Evolutionary conservation across 2,329 filamentous ascomycete genomes (phyloP).

Genomic region (Cytospora paraplurivora): DNA sequence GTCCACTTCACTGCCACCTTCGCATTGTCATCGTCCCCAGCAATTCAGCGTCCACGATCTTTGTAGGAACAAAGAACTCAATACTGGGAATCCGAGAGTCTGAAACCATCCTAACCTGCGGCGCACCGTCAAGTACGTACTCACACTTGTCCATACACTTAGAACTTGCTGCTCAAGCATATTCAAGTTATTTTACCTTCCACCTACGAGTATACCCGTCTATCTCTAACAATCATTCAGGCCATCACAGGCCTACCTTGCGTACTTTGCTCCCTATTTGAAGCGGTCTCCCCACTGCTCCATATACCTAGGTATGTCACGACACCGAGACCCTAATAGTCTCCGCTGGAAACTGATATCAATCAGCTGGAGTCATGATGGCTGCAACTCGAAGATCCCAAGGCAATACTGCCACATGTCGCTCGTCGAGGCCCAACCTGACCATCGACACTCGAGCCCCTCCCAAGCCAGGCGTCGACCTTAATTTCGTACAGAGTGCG

Average conservation of each 20-base stretch:
- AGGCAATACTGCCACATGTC: not conserved
- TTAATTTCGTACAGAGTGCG: slow-evolving; percentile 14
- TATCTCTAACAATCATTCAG: too few species aligned
- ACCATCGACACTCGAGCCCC: slow-evolving; percentile 21
- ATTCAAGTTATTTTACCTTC: too few species aligned
- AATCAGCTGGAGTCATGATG: slow-evolving; percentile 7
- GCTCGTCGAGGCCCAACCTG: slow-evolving; percentile 9
- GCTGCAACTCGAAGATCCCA: not conserved
- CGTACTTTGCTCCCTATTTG: too few species aligned
- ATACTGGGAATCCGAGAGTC: not conserved
- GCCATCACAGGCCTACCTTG: too few species aligned
- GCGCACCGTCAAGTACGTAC: not conserved
- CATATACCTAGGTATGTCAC: not conserved
- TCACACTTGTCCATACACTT: not conserved
- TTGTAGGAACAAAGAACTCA: not conserved
- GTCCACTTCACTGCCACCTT: not conserved
- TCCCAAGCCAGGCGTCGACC: not conserved
- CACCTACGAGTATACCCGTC: too few species aligned
- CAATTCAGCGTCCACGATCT: not conserved
- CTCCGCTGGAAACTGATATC: not conserved
- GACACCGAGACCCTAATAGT: not conserved
- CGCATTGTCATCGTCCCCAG: not conserved
- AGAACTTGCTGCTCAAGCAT: too few species aligned
- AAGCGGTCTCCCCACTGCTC: too few species aligned
- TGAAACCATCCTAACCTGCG: not conserved